A percentile compares a stretch with the other conserved stretches of the same genome.
These are phyloP conservation scores for Zopfia rhizophila DNA, from an alignment of 2,329 filamentous ascomycete species.

Conservation along the genomic window DNA sequence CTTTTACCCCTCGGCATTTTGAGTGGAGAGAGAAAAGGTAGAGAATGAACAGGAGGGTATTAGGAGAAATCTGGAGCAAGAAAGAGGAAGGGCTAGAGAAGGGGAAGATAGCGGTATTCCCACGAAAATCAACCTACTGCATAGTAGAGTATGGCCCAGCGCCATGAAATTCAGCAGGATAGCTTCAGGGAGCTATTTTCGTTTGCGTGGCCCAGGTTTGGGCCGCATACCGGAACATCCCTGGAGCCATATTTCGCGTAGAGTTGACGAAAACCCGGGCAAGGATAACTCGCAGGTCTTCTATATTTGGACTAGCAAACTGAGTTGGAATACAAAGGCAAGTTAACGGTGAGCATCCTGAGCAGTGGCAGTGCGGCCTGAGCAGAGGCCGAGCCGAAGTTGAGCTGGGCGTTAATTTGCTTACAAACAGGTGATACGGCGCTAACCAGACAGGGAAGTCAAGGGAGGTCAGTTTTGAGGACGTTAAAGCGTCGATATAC, in stretches of 20 bases:
- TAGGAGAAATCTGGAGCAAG: conserved; percentile 9
- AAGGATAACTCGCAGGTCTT: too few relatives aligned
- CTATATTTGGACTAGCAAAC: conserved; percentile 18
- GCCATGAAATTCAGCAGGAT: too few relatives aligned
- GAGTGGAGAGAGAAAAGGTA: conserved; percentile 13
- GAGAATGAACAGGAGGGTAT: too few relatives aligned
- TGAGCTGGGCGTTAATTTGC: conserved; percentile 15
- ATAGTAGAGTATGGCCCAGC: too few relatives aligned
- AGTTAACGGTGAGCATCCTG: conserved; percentile 15
- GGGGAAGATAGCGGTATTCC: conserved; percentile 9
- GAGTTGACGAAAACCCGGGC: conserved; percentile 19
- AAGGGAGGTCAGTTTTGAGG: too few relatives aligned
- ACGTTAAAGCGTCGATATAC: too few relatives aligned
- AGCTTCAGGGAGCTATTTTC: too few relatives aligned
- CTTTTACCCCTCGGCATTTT: conserved; percentile 19
- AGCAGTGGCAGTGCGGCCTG: conserved; percentile 14
- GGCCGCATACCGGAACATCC: conserved; percentile 11
- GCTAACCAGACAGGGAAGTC: too few relatives aligned
- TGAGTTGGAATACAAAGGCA: conserved; percentile 17
- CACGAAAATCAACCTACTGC: too few relatives aligned
- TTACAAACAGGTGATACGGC: too few relatives aligned
- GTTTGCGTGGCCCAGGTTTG: conserved; percentile 2
- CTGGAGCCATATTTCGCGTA: conserved; percentile 14
- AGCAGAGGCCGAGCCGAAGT: conserved; percentile 17
- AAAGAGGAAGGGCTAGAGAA: conserved; percentile 10